Conservation (phyloP, 441 rosid species). For the Gossypium schwendimanii region DNA sequence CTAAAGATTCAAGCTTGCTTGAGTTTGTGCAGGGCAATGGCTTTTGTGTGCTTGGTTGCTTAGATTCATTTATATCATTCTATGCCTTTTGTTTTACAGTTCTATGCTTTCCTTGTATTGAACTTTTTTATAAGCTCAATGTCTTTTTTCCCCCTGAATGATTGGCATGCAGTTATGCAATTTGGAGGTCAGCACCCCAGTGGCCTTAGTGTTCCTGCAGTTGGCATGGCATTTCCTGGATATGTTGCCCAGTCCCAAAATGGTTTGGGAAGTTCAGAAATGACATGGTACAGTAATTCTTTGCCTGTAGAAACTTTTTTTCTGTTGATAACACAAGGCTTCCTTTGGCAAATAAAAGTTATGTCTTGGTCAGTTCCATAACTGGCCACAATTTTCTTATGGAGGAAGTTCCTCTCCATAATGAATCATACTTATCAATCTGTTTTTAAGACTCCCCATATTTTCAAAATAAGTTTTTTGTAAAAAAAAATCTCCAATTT, state of each 20-base stretch:
- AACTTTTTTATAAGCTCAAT: neutral
- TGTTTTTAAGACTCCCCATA: neutral
- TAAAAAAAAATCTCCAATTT: neutral
- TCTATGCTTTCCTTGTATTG: neutral
- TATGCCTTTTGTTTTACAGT: neutral
- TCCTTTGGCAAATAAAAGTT: neutral
- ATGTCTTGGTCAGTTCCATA: neutral
- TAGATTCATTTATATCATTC: neutral
- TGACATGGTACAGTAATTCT: conserved; percentile 63
- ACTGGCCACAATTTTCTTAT: neutral
- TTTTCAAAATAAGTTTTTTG: neutral
- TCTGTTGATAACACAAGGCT: conserved; percentile 5
- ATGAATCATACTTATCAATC: neutral
- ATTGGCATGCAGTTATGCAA: conserved; percentile 59
- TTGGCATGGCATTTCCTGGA: conserved; percentile 99
- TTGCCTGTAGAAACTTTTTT: neutral
- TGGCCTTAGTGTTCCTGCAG: conserved; percentile 76
- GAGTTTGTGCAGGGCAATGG: neutral
- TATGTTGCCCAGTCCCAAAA: conserved; percentile 81
- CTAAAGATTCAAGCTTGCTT: neutral
- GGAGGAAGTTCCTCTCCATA: neutral
- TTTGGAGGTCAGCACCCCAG: conserved; percentile 88
- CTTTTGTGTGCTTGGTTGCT: neutral
- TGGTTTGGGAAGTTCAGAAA: conserved; percentile 84
- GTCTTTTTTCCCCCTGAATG: neutral